Evolutionary conservation across 768 basidiomycete genomes (phyloP), one percentile per base, ranked within the genome.

Genomic region (Lentinula aciculospora): DNA sequence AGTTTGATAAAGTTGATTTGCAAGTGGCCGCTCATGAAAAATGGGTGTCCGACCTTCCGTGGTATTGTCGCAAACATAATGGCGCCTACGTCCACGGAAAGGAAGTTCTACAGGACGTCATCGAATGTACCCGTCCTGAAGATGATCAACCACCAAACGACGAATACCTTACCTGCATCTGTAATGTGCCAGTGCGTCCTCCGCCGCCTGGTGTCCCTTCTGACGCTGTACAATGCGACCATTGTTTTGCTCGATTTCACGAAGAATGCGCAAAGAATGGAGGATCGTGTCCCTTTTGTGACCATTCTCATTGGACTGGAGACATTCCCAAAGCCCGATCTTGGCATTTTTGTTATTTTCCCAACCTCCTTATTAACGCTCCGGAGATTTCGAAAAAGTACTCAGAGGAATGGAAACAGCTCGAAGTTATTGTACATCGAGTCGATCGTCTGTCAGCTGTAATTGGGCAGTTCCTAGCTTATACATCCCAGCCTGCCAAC

Each of bases 231-330:
- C 92, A 94, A 67, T 94, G 91, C 67, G 91, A 94, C 66, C 90
- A 93, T 63, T 94, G 91, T 61, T 89, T 81, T 67, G 92, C 91
- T 48, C 77, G 90, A 49, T 94, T 94, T 72, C 91, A 94, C 60
- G 90, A 89, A 4, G 79, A 84, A 49, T 93, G 91, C 64, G 91
- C 90, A 10, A 86, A 85, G 62, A 89, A 88, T 61, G 91, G 91
- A n/a, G 92, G 91, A 34, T 94, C 91, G 4, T 94, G 91, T 66
- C 91, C 91, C 0, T 94, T 94, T 75, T 94, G 91, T 62, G 91
- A 94, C 62, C 90, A 92, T 64, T 88, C 92, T 60, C 92, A 94
- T 65, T 93, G 91, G 91, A 91, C 93, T 63, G 91, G 91, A 19
- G 81, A 87, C 3, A 85, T 93, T 53, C 83, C 84, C 67, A 92